Conservation (phyloP, 148 eudicot genomes). For the Persicaria maculosa region DNA sequence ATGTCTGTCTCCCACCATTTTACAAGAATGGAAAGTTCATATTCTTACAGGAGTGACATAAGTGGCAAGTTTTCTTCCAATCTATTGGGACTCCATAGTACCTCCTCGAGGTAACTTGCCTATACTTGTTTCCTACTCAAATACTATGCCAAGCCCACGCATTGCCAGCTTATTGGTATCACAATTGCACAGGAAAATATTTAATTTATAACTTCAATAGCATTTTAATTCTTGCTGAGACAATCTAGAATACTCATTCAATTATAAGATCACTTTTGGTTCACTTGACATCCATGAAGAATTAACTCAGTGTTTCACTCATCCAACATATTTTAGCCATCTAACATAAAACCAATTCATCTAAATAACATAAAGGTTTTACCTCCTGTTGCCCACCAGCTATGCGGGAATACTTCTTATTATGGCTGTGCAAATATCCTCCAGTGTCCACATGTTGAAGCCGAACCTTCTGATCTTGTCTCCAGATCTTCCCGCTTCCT, state of each 20-base stretch:
- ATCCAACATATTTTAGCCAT: not conserved
- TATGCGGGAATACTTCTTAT: slow-evolving; percentile 58
- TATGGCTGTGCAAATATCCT: slow-evolving; percentile 68
- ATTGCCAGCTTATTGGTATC: not conserved
- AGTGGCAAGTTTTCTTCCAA: not conserved
- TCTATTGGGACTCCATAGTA: not conserved
- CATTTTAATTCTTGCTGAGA: no score
- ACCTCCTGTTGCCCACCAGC: slow-evolving; percentile 80
- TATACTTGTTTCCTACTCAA: not conserved
- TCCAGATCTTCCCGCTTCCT: slow-evolving; percentile 58
- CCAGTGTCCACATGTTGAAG: slow-evolving; percentile 60
- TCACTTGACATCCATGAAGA: not conserved
- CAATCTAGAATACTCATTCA: not conserved
- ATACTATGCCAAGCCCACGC: not conserved
- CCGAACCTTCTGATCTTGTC: slow-evolving; percentile 62
- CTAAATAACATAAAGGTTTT: not conserved
- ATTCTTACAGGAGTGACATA: not conserved
- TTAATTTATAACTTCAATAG: no score
- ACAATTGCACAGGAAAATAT: not conserved
- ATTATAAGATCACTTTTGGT: not conserved
- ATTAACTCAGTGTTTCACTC: not conserved
- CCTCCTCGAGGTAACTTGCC: not conserved
- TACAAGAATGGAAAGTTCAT: not conserved
- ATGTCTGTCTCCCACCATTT: not conserved
- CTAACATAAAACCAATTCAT: not conserved